Conservation (phyloP, 192 early-diverging fungal species). For the Backusella parvicylindrica region DNA sequence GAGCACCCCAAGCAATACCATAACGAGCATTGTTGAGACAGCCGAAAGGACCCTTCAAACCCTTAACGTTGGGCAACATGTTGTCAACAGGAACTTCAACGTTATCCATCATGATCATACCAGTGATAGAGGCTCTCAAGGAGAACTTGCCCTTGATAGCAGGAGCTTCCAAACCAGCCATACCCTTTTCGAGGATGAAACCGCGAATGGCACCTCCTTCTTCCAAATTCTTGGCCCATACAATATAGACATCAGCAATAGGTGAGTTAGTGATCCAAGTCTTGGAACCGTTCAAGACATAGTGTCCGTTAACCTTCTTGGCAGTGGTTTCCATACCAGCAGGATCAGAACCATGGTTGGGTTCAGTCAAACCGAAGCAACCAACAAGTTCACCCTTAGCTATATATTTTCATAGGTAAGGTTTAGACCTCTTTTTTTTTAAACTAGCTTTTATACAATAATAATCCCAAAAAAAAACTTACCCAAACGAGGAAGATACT, state of each 20-base stretch:
- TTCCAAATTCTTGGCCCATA: conserved; percentile 90
- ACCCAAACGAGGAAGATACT: conserved; percentile 87
- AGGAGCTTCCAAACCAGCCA: conserved; percentile 79
- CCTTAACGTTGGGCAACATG: conserved; percentile 85
- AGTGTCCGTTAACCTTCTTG: conserved; percentile 63
- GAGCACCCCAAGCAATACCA: conserved; percentile 95
- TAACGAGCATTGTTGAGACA: conserved; percentile 97
- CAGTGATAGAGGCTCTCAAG: conserved; percentile 89
- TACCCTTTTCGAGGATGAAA: conserved; percentile 89
- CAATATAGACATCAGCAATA: conserved; percentile 92
- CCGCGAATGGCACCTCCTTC: conserved; percentile 84
- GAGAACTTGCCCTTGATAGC: conserved; percentile 95
- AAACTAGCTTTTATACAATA: neutral
- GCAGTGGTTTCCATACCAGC: conserved; percentile 91
- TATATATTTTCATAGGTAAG: conserved; percentile 21
- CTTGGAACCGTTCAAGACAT: conserved; percentile 87
- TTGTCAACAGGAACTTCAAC: conserved; percentile 90
- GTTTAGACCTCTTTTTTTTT: neutral
- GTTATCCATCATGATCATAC: conserved; percentile 99
- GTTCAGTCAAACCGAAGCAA: conserved; percentile 95
- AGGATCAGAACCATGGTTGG: conserved; percentile 96
- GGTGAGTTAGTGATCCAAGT: conserved; percentile 99
- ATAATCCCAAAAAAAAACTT: conserved; percentile 14
- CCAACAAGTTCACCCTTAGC: conserved; percentile 88
- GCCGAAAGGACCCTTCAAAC: conserved; percentile 94